Conservation (phyloP, 1,284 basidiomycete genomes). For the Melampsora occidentalis region DNA sequence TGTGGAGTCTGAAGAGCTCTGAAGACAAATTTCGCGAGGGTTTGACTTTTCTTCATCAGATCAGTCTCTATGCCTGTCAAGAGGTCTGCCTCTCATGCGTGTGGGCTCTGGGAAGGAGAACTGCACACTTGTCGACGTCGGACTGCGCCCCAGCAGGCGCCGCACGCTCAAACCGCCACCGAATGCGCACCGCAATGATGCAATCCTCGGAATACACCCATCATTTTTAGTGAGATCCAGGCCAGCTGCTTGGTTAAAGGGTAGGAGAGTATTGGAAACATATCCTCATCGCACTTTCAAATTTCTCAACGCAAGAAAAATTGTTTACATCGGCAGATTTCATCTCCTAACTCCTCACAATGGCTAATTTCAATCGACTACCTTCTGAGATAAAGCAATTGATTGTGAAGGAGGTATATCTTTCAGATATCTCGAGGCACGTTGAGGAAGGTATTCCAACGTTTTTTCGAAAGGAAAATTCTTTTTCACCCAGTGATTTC, state of each 20-base stretch:
- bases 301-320: neutral
- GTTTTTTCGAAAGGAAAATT: neutral
- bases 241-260: neutral
- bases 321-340: neutral
- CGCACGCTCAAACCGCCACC: too few species aligned
- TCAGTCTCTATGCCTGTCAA: too few species aligned
- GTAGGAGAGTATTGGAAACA: neutral
- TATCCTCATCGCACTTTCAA: neutral
- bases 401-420: neutral
- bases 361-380: neutral
- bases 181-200: neutral
- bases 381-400: neutral
- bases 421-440: neutral
- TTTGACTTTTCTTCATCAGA: too few species aligned
- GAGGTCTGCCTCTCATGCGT: too few species aligned
- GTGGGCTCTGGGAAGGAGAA: too few species aligned
- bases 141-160: too few species aligned
- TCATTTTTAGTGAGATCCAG: too few species aligned
- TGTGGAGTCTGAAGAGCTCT: too few species aligned
- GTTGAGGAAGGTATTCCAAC: neutral
- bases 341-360: neutral
- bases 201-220: neutral
- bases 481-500: neutral
- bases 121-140: too few species aligned
- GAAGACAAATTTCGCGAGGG: too few species aligned